These are phyloP conservation scores for Fusarium scirpi DNA, from an alignment of 2,329 filamentous ascomycete species.

Conservation along the genomic window DNA sequence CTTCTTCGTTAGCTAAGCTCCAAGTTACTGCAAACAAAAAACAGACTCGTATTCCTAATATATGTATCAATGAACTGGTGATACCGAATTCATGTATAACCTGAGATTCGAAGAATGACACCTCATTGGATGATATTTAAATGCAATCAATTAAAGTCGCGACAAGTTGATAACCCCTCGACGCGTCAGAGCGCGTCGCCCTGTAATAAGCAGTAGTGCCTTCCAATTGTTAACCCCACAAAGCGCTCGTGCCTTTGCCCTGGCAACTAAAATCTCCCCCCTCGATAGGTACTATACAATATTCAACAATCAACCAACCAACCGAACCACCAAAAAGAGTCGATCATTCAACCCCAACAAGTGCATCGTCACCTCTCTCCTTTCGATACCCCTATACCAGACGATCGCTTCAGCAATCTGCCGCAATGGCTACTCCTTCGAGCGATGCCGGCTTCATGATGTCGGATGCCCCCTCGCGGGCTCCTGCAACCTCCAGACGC, in stretches of 20 bases:
- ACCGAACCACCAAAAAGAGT: neutral
- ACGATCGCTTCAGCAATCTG: constrained; percentile 1
- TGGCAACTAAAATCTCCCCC: constrained; percentile 43
- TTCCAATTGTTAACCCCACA: constrained; percentile 19
- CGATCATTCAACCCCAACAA: neutral
- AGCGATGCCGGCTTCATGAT: constrained; percentile 69
- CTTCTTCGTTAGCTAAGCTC: neutral
- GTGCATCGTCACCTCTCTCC: constrained; percentile 1
- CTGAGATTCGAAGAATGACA: neutral
- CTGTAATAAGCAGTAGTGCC: constrained; percentile 9
- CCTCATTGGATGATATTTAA: neutral
- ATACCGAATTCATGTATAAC: neutral
- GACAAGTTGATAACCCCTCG: constrained; percentile 47
- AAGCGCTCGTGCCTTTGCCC: constrained; percentile 36
- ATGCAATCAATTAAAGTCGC: constrained; percentile 58
- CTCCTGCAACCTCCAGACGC: constrained; percentile 58
- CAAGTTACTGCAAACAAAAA: neutral
- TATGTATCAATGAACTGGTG: neutral
- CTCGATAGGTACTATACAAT: constrained; percentile 9
- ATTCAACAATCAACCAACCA: constrained; percentile 23
- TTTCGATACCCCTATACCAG: constrained; percentile 1
- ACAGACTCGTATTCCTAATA: neutral
- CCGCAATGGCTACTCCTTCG: constrained; percentile 60
- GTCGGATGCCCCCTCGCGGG: constrained; percentile 65
- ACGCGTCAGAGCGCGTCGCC: constrained; percentile 50